These are phyloP conservation scores for Malassezia brasiliensis DNA, from an alignment of 1,284 basidiomycete species.

Conservation along the genomic window DNA sequence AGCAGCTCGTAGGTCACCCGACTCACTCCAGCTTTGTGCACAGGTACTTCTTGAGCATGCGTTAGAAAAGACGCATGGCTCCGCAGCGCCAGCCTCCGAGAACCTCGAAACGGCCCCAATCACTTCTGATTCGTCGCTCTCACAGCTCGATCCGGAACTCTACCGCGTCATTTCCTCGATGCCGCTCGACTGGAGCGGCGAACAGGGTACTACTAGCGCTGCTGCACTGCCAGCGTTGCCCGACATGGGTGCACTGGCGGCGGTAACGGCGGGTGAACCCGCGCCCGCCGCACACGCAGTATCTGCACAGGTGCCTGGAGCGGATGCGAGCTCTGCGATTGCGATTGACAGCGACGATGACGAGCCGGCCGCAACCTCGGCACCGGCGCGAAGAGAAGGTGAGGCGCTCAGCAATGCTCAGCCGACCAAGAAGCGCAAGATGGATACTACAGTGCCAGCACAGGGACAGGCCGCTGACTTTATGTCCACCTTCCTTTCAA, in stretches of 20 bases:
- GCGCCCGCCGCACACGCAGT: not conserved
- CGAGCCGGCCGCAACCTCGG: not conserved
- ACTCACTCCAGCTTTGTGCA: constrained; percentile 5
- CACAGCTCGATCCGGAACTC: constrained; percentile 3
- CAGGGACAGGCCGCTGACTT: not conserved
- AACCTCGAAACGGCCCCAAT: not conserved
- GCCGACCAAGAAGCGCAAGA: not conserved
- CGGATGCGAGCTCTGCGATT: not conserved
- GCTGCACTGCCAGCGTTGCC: not conserved
- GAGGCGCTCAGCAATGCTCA: not conserved
- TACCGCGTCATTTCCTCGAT: constrained; percentile 11
- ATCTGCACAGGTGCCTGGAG: not conserved
- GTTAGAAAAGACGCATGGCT: not conserved
- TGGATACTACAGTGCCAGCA: not conserved
- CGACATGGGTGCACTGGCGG: not conserved
- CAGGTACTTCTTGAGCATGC: constrained; percentile 6
- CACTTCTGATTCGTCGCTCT: not conserved
- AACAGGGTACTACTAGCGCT: not conserved
- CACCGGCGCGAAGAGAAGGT: not conserved
- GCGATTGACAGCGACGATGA: constrained; percentile 11
- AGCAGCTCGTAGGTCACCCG: not conserved
- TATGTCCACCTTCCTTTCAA: not conserved
- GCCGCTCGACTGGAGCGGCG: constrained; percentile 3
- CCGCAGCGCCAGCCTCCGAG: not conserved
- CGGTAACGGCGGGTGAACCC: not conserved